Conservation (phyloP, 31 red algal species). For the Porphyra umbilicalis region DNA sequence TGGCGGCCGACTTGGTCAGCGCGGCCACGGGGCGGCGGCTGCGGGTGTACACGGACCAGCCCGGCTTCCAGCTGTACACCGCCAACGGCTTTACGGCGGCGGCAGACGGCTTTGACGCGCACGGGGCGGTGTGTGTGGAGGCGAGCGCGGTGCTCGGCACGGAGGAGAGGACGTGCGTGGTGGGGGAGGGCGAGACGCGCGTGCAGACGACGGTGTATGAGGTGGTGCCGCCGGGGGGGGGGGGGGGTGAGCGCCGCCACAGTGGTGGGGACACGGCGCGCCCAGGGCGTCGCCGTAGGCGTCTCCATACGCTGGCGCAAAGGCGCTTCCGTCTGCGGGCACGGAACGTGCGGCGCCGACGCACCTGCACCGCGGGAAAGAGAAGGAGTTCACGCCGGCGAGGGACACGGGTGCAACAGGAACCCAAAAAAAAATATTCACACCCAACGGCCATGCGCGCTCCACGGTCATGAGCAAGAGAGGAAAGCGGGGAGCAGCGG, state of each 20-base stretch:
- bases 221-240: background rate
- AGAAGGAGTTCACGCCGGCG: too few relatives aligned
- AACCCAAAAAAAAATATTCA: too few relatives aligned
- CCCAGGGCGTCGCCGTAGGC: too few relatives aligned
- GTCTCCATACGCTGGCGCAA: too few relatives aligned
- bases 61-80: constrained; percentile 74
- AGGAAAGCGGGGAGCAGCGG: too few relatives aligned
- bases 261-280: too few relatives aligned
- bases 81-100: constrained; percentile 26
- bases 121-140: background rate
- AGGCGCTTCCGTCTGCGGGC: too few relatives aligned
- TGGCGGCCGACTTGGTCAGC: constrained; percentile 10
- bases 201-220: background rate
- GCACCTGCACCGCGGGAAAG: too few relatives aligned
- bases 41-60: constrained; percentile 58
- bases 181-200: background rate
- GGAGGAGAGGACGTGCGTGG: background rate
- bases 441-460: too few relatives aligned
- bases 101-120: background rate
- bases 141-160: background rate
- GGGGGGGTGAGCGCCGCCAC: background rate
- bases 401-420: too few relatives aligned
- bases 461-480: too few relatives aligned
- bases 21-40: constrained; percentile 5
- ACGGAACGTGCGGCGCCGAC: too few relatives aligned